Percentiles rank a stretch among this genome's conserved stretches.
These are phyloP conservation scores for Neobulgaria alba DNA, from an alignment of 2,329 filamentous ascomycete genomes.

Conservation along the genomic window DNA sequence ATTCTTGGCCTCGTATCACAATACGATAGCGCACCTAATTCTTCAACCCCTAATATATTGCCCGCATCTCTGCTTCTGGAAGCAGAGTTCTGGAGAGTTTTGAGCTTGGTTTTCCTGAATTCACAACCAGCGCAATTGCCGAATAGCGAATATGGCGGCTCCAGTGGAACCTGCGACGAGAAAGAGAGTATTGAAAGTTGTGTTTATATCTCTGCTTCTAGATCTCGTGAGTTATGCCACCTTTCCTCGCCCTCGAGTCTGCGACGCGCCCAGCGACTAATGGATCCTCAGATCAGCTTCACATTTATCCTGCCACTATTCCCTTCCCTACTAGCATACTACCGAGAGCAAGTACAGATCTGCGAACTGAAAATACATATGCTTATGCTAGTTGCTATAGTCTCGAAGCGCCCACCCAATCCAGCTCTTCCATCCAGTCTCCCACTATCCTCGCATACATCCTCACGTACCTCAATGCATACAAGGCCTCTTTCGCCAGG, in stretches of 20 bases:
- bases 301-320: conserved; percentile 97
- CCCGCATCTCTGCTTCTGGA: not conserved
- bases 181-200: conserved; percentile 75
- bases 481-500: conserved; percentile 86
- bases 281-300: conserved; percentile 41
- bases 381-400: conserved; percentile 34
- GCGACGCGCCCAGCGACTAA: too few species aligned
- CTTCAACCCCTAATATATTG: not conserved
- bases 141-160: conserved; percentile 21
- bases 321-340: conserved; percentile 91
- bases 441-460: conserved; percentile 69
- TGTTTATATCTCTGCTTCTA: conserved; percentile 81
- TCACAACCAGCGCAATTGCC: not conserved
- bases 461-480: conserved; percentile 77
- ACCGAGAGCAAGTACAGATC: conserved; percentile 59
- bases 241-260: not conserved
- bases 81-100: not conserved
- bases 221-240: conserved; percentile 63
- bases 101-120: not conserved
- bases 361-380: not conserved
- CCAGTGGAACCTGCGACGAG: conserved; percentile 48
- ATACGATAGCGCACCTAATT: not conserved
- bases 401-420: conserved; percentile 53
- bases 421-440: conserved; percentile 34
- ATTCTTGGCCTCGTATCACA: not conserved